phyloP scores from a whole-genome alignment of 2,329 filamentous ascomycete species.

The Trichoderma atrobrunneum region DNA sequence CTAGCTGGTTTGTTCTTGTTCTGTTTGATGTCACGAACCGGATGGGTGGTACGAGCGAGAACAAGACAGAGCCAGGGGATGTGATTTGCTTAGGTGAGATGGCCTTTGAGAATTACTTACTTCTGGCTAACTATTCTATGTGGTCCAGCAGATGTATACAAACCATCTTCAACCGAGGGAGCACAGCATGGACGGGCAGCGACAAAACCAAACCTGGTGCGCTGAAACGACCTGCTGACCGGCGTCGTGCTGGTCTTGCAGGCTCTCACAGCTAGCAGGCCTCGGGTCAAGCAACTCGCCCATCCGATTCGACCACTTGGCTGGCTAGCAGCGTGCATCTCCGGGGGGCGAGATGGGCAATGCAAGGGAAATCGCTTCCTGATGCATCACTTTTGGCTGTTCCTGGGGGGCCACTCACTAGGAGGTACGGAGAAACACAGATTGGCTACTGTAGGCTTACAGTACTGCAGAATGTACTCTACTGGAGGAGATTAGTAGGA shows the following conservation, averaged over 20 bases:
- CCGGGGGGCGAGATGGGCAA: not conserved
- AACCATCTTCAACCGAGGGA: not conserved
- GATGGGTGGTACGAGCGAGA: not conserved
- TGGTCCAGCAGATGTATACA: not conserved
- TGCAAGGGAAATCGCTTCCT: constrained; percentile 15
- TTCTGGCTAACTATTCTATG: not conserved
- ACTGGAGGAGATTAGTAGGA: not conserved
- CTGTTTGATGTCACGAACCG: not conserved
- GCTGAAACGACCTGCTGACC: constrained; percentile 7
- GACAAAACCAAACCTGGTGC: not conserved
- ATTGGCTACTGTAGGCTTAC: not conserved
- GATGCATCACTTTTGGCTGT: not conserved
- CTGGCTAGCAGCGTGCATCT: not conserved
- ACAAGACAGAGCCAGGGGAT: too few species aligned
- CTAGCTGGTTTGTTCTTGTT: not conserved
- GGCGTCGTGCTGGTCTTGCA: not conserved
- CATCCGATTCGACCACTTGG: constrained; percentile 17
- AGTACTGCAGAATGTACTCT: not conserved
- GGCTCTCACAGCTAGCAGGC: constrained; percentile 2
- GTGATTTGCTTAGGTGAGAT: not conserved
- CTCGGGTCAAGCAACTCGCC: not conserved
- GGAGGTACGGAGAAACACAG: not conserved
- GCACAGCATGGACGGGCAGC: not conserved
- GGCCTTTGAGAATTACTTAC: not conserved
- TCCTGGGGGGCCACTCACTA: not conserved